Percentiles rank a stretch among this genome's conserved stretches.
phyloP scores from a whole-genome alignment of 2,329 filamentous ascomycete genomes.

The Colletotrichum orbiculare region DNA sequence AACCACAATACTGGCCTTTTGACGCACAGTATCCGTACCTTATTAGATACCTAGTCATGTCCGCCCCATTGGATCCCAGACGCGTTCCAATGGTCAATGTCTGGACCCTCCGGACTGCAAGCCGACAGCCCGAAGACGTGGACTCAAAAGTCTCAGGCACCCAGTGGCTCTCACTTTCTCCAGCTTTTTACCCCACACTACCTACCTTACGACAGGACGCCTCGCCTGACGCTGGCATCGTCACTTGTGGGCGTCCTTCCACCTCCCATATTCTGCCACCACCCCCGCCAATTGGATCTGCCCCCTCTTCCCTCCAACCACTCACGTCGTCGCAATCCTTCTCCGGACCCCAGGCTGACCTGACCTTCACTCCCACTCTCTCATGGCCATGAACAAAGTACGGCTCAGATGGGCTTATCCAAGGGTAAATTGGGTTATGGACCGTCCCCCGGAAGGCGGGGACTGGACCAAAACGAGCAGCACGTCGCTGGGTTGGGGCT shows the following conservation, averaged over 20 bases:
- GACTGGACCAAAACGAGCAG: constrained; percentile 24
- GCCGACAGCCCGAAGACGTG: too few species aligned
- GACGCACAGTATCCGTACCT: too few species aligned
- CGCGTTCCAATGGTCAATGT: background rate
- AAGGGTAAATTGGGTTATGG: constrained; percentile 6
- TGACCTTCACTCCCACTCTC: constrained; percentile 10
- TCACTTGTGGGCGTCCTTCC: too few species aligned
- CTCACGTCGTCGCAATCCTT: constrained; percentile 29
- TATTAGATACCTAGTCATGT: too few species aligned
- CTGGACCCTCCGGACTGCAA: too few species aligned
- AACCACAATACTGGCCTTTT: too few species aligned
- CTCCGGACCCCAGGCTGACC: constrained; percentile 34
- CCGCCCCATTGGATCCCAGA: too few species aligned
- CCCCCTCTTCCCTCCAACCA: constrained; percentile 20
- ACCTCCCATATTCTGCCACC: background rate
- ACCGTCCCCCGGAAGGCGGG: constrained; percentile 23
- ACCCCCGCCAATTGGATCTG: constrained; percentile 21
- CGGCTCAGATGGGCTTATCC: constrained; percentile 21
- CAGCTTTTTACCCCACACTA: too few species aligned
- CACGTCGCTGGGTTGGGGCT: constrained; percentile 29
- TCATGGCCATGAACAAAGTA: constrained; percentile 4
- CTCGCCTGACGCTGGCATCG: too few species aligned
- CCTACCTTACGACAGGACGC: too few species aligned
- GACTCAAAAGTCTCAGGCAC: too few species aligned
- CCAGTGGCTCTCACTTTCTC: background rate